A percentile compares a stretch with the other conserved stretches of the same genome.
Evolutionary conservation across 2,329 filamentous ascomycete genomes (phyloP).

Genomic region (Trichoderma afroharzianum): DNA sequence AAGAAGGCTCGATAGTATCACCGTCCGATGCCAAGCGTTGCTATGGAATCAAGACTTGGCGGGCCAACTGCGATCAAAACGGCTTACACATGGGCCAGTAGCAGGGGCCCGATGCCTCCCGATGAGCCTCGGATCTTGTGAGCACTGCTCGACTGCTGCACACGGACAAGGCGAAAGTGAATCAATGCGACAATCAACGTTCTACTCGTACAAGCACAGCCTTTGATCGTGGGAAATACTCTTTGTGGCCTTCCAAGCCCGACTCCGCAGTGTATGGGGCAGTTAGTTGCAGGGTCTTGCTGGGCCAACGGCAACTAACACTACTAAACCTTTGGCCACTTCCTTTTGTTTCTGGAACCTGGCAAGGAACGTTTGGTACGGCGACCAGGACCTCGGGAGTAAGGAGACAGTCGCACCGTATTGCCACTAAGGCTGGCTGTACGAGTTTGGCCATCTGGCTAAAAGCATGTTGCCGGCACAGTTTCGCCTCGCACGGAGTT

Average conservation of each 20-base stretch:
- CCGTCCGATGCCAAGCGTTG: neutral
- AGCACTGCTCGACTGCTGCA: neutral
- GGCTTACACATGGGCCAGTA: neutral
- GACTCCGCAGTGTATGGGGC: neutral
- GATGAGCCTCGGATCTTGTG: neutral
- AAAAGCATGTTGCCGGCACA: slow-evolving; percentile 2
- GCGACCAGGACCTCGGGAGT: neutral
- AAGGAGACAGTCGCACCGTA: neutral
- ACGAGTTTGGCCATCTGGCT: neutral
- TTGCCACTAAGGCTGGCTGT: neutral
- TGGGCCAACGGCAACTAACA: slow-evolving; percentile 9
- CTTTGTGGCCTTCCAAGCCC: neutral
- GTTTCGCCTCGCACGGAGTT: slow-evolving; percentile 12
- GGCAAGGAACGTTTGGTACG: slow-evolving; percentile 5
- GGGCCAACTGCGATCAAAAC: neutral
- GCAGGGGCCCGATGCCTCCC: neutral
- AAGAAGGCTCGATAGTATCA: neutral
- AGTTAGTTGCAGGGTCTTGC: neutral
- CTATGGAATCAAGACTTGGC: neutral
- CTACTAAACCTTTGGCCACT: neutral
- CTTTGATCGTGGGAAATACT: neutral
- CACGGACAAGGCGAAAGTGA: neutral
- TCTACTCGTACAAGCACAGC: neutral
- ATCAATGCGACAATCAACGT: neutral
- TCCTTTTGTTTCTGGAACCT: slow-evolving; percentile 13